These are phyloP conservation scores for Cymbidium sinense DNA, from an alignment of 106 monocot species.

Conservation along the genomic window DNA sequence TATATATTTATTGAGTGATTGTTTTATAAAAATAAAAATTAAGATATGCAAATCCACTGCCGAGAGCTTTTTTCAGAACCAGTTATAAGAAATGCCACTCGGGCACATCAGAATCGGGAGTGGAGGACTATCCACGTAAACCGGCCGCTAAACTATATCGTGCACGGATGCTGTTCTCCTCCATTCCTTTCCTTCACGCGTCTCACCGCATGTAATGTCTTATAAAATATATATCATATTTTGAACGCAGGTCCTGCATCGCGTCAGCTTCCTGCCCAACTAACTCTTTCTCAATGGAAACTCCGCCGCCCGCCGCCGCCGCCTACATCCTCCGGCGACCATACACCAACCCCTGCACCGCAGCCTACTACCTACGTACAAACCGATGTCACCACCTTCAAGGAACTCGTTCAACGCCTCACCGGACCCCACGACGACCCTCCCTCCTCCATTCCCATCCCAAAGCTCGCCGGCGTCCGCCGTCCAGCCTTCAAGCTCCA, in stretches of 20 bases:
- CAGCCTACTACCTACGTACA: slow-evolving; percentile 7
- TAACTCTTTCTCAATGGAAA: neutral
- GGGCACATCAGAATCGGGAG: no score
- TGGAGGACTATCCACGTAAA: no score
- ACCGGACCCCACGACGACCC: slow-evolving; percentile 14
- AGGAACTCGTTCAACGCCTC: slow-evolving; percentile 17
- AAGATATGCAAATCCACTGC: no score
- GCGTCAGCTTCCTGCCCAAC: neutral
- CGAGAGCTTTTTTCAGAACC: no score
- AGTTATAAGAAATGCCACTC: no score
- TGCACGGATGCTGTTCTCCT: slow-evolving; percentile 8
- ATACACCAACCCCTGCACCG: neutral
- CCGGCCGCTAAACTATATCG: neutral
- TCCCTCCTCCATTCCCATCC: neutral
- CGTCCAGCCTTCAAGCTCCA: slow-evolving; percentile 26
- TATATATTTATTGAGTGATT: no score
- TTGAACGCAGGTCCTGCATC: no score
- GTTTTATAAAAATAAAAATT: no score
- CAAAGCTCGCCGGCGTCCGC: neutral
- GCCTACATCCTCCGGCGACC: neutral
- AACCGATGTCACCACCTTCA: slow-evolving; percentile 8
- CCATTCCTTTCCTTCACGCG: slow-evolving; percentile 10
- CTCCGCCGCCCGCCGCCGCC: neutral
- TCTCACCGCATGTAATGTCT: neutral
- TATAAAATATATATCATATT: no score